Percentiles rank a stretch among this genome's conserved stretches.
Evolutionary conservation across 352 stramenopile genomes (phyloP).

Genomic region (Nothophytophthora sp.): DNA sequence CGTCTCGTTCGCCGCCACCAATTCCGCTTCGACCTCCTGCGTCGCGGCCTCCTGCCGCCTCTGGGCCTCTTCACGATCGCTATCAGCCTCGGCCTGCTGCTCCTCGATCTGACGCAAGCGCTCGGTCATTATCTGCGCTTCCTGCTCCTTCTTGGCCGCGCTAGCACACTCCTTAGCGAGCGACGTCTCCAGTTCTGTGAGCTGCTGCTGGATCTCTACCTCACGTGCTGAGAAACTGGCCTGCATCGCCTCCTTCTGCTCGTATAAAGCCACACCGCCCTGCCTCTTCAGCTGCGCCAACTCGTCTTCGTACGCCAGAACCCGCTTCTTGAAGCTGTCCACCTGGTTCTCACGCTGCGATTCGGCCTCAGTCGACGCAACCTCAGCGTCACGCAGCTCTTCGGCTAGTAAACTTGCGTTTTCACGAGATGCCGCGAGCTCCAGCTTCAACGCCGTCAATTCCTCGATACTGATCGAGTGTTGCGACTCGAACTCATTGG

Average conservation of each 20-base stretch:
- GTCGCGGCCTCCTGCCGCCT: conserved; percentile 20
- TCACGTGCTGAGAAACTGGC: conserved; percentile 7
- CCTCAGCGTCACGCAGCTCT: conserved; percentile 16
- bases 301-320: conserved; percentile 30
- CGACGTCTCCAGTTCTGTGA: conserved; percentile 26
- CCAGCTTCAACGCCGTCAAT: conserved; percentile 29
- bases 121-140: conserved; percentile 13
- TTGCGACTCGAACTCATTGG: conserved; percentile 23
- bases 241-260: conserved; percentile 24
- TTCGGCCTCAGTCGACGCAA: conserved; percentile 16
- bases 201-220: conserved; percentile 16
- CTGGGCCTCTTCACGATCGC: conserved; percentile 6
- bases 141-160: conserved; percentile 27
- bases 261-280: conserved; percentile 14
- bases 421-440: conserved; percentile 27
- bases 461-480: conserved; percentile 15
- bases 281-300: conserved; percentile 14
- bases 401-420: conserved; percentile 4
- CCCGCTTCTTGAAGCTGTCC: conserved; percentile 29
- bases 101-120: conserved; percentile 10
- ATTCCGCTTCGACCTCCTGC: conserved; percentile 28
- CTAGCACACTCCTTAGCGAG: conserved; percentile 10
- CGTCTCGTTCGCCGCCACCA: conserved; percentile 31
- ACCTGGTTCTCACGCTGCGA: conserved; percentile 27
- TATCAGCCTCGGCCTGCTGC: conserved; percentile 16